Evolutionary conservation across 441 rosid species (phyloP).

Genomic region (Eruca vesicaria): DNA sequence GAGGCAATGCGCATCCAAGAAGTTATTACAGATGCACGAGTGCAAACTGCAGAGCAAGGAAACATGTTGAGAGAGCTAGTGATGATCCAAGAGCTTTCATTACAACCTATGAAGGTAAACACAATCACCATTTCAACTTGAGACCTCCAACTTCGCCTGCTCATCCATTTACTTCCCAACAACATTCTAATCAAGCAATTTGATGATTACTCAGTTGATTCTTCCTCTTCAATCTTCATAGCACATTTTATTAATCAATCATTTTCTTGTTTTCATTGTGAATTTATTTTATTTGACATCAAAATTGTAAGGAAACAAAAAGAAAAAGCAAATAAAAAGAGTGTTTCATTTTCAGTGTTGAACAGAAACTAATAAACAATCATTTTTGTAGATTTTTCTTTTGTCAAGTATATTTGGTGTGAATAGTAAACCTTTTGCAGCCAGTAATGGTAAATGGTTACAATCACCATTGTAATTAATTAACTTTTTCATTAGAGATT

Average conservation of each 20-base stretch:
- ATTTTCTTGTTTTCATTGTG: background rate
- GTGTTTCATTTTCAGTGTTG: background rate
- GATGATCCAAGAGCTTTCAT: conserved; percentile 84
- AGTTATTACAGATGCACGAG: conserved; percentile 93
- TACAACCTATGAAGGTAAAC: conserved; percentile 94
- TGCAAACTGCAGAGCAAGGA: conserved; percentile 75
- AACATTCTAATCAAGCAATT: conserved; percentile 10
- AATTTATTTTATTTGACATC: conserved; percentile 11
- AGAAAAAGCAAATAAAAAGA: background rate
- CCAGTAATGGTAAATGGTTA: background rate
- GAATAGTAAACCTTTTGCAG: background rate
- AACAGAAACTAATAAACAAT: background rate
- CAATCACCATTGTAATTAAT: background rate
- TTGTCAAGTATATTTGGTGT: background rate
- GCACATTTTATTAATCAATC: background rate
- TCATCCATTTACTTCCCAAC: conserved; percentile 20
- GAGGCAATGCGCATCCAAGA: conserved; percentile 90
- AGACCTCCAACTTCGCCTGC: conserved; percentile 31
- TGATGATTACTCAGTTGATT: background rate
- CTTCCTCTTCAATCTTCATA: background rate
- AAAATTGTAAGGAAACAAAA: background rate
- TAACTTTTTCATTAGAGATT: background rate
- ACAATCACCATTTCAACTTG: conserved; percentile 79
- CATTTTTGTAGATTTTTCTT: background rate
- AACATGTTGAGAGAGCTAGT: conserved; percentile 86